A percentile compares a stretch with the other conserved stretches of the same genome.
Evolutionary conservation across 495 filamentous ascomycete species (phyloP).

Genomic region (Cercophora newfieldiana): DNA sequence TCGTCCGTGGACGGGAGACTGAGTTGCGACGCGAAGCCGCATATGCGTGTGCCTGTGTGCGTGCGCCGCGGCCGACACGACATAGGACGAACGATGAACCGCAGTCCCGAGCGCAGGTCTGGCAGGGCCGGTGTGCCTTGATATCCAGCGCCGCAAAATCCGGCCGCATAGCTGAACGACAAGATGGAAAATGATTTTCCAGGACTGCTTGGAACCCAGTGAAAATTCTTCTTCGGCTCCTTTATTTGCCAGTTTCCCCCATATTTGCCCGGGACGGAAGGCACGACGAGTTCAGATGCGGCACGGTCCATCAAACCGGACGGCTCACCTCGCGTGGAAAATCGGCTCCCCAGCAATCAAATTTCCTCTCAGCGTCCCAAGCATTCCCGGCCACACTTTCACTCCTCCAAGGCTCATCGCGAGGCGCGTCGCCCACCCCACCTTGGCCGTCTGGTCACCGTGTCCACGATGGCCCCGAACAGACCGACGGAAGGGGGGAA

Average conservation of each 20-base stretch:
- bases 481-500: conserved; percentile 1
- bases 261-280: not conserved
- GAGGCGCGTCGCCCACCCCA: conserved; percentile 2
- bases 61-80: not conserved
- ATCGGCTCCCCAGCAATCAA: not conserved
- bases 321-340: not conserved
- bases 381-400: not conserved
- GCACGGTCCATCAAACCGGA: conserved; percentile 10
- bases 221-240: conserved; percentile 4
- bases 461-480: conserved; percentile 1
- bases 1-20: not conserved
- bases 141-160: not conserved
- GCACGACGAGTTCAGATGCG: conserved; percentile 2
- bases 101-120: not conserved
- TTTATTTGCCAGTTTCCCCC: conserved; percentile 9
- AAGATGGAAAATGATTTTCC: not conserved
- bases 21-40: conserved; percentile 1
- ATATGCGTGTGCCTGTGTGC: not conserved
- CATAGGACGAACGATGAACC: conserved; percentile 9
- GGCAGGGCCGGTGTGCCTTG: not conserved
- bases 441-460: conserved; percentile 4
- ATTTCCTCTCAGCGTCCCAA: not conserved
- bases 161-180: not conserved
- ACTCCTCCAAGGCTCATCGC: conserved; percentile 11
- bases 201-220: conserved; percentile 1